Conservation (phyloP, 495 filamentous ascomycete species). For the Neurospora hispaniola region DNA sequence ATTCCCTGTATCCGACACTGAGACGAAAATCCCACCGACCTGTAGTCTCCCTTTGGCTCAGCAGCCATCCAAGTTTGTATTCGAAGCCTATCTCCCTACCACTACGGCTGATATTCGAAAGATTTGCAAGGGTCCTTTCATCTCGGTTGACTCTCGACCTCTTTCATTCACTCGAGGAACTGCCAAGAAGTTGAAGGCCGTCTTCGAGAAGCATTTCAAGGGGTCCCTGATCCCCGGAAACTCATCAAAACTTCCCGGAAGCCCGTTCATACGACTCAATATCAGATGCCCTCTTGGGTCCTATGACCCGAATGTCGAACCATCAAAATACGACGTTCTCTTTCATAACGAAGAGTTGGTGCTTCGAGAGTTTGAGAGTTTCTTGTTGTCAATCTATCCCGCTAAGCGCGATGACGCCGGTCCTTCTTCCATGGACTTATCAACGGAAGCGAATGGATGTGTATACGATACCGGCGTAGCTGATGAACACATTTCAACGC, state of each 20-base stretch:
- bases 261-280: constrained; percentile 67
- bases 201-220: constrained; percentile 18
- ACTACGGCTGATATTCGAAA: constrained; percentile 41
- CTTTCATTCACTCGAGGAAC: constrained; percentile 53
- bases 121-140: constrained; percentile 48
- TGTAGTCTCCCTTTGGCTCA: not conserved
- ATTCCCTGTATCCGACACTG: not conserved
- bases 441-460: not conserved
- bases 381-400: constrained; percentile 38
- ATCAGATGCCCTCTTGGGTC: constrained; percentile 56
- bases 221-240: not conserved
- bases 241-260: constrained; percentile 24
- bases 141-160: constrained; percentile 73
- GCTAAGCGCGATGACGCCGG: not conserved
- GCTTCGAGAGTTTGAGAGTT: constrained; percentile 34
- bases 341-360: constrained; percentile 54
- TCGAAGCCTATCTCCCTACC: constrained; percentile 54
- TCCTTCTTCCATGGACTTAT: not conserved
- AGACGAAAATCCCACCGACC: not conserved
- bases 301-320: constrained; percentile 87
- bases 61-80: not conserved
- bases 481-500: not conserved
- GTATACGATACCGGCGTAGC: not conserved
- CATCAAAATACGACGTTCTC: constrained; percentile 78
- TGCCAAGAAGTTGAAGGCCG: constrained; percentile 51